Evolutionary conservation across 2,329 filamentous ascomycete genomes (phyloP), one percentile per base, ranked within the genome.

Genomic region (Pseudogymnoascus destructans): DNA sequence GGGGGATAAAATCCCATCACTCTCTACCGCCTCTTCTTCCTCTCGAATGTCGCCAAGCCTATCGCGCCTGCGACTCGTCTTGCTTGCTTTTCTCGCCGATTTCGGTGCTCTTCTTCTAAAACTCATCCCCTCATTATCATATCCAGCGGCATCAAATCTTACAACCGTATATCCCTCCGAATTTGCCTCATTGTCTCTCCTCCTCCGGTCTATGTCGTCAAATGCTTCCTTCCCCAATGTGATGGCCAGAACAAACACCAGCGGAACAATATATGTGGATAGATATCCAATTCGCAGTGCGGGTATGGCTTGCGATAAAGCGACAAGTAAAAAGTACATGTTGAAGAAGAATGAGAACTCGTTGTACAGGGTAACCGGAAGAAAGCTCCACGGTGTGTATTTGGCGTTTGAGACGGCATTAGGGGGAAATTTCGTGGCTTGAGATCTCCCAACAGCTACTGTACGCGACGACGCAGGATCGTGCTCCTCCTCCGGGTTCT

Each of bases 341-440:
- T 98, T 98, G 78, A 98, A 95, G 74, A 98, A 98, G 76, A 97
- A 98, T 60, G 92, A 96, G 70, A 98, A 98, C 70, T 98, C 93
- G 73, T 97, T 97, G 73, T 96, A 98, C 19, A 98, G 77, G 0
- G 93, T 98, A 57, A 92, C 79, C 2, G 95, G 95, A 11, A 98
- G 79, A 72, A 98, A 98, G 57, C 87, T 95, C 75, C 91, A 86
- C 1, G 91, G 84, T 27, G 92, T 97, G 71, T 98, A 98, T 77
- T 97, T 98, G 58, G 93, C 92, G 70, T 98, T 97, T 33, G 92
- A 97, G 55, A 98, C 81, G 59, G 89, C 80, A 71, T 98, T 98
- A 7, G 87, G 82, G 8, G 93, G 92, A 70, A 92, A 97, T 64
- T 86, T 84, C 55, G 84, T 77, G 25, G 81, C 71, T 68, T 95